A percentile compares a stretch with the other conserved stretches of the same genome.
These are phyloP conservation scores for Diaporthe caulivora DNA, from an alignment of 2,329 filamentous ascomycete genomes.

Conservation along the genomic window DNA sequence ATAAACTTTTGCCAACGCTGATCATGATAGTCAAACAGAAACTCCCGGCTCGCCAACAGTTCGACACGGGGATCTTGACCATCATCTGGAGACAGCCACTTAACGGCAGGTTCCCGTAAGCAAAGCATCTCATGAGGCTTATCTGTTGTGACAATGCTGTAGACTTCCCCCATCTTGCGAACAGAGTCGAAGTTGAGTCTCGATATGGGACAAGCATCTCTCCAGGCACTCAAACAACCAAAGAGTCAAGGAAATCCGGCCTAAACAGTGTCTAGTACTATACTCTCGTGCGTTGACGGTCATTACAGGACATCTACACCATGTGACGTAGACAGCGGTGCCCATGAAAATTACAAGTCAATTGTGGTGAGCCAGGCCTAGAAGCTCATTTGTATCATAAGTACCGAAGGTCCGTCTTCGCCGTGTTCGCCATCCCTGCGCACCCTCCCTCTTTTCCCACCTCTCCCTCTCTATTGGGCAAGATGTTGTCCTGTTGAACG, in stretches of 20 bases:
- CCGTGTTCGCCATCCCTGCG: neutral
- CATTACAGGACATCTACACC: neutral
- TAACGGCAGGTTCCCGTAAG: neutral
- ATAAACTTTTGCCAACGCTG: too few relatives aligned
- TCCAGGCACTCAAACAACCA: neutral
- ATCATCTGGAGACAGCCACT: neutral
- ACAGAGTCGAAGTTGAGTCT: neutral
- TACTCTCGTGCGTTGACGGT: too few relatives aligned
- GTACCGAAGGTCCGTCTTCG: neutral
- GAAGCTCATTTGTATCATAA: neutral
- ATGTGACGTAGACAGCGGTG: neutral
- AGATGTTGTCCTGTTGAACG: slow-evolving; percentile 10
- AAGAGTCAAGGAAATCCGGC: neutral
- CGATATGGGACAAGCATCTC: neutral
- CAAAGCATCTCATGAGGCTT: neutral
- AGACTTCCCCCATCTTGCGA: neutral
- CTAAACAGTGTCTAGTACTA: neutral
- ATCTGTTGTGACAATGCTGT: neutral
- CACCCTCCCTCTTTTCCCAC: neutral
- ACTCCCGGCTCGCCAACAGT: neutral
- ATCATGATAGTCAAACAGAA: too few relatives aligned
- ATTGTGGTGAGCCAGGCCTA: neutral
- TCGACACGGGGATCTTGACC: neutral
- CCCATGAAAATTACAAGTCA: neutral
- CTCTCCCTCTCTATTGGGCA: neutral